Conservation (phyloP, 495 filamentous ascomycete genomes). For the Neurospora tetrasperma region DNA sequence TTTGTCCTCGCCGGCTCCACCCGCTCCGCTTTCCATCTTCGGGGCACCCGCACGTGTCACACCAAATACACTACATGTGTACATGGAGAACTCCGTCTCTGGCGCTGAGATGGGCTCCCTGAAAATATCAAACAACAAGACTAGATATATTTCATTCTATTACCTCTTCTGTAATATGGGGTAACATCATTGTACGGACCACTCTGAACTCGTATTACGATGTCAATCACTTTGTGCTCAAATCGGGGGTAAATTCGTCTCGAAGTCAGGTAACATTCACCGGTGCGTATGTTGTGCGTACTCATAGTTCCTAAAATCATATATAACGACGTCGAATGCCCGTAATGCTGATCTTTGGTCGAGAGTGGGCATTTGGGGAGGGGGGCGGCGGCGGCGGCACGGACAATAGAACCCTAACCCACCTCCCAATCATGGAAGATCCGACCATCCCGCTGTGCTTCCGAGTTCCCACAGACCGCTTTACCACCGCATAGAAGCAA, state of each 20-base stretch:
- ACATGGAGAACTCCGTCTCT: not conserved
- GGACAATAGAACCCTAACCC: not conserved
- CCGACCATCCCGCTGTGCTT: not conserved
- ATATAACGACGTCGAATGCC: not conserved
- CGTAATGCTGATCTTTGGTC: not conserved
- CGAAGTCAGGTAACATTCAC: not conserved
- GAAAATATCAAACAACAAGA: not conserved
- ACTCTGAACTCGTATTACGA: not conserved
- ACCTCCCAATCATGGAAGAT: not conserved
- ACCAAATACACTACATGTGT: not conserved
- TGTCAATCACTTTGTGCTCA: not conserved
- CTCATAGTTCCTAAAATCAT: not conserved
- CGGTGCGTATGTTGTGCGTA: not conserved
- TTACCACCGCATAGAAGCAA: not conserved
- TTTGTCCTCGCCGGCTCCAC: not conserved
- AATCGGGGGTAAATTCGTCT: not conserved
- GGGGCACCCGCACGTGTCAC: not conserved
- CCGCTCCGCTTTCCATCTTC: not conserved
- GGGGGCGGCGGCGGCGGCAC: not conserved
- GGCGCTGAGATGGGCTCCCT: not conserved
- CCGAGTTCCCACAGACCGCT: not conserved
- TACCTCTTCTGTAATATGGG: not conserved
- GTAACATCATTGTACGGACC: not conserved
- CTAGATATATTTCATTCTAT: not conserved
- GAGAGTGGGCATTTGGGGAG: not conserved